Conservation (phyloP, 768 basidiomycete genomes). For the Lactifluus echinatus region DNA sequence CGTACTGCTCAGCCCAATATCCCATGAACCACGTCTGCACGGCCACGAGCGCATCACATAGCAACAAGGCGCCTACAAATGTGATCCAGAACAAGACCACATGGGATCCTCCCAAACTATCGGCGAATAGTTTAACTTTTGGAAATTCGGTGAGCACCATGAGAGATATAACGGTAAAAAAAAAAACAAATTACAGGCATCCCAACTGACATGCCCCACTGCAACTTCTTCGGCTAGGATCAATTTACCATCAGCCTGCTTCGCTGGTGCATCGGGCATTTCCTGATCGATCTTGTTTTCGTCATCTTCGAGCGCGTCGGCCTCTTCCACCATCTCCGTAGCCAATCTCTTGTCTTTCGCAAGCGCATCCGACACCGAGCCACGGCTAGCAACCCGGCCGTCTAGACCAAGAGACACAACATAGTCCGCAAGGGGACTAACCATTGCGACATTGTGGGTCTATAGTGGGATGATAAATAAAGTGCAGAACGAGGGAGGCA, state of each 20-base stretch:
- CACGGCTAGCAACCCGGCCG: slow-evolving; percentile 43
- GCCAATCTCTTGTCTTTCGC: slow-evolving; percentile 31
- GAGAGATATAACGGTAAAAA: not conserved
- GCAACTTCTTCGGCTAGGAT: slow-evolving; percentile 56
- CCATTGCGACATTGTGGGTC: slow-evolving; percentile 49
- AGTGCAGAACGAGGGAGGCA: not conserved
- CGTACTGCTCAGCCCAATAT: slow-evolving; percentile 38
- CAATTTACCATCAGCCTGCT: slow-evolving; percentile 43
- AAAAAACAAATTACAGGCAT: slow-evolving; percentile 27
- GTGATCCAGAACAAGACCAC: slow-evolving; percentile 29
- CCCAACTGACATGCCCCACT: slow-evolving; percentile 49
- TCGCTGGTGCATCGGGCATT: slow-evolving; percentile 17
- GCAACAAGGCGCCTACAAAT: slow-evolving; percentile 19
- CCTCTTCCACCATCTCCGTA: slow-evolving; percentile 23
- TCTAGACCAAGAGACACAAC: slow-evolving; percentile 48
- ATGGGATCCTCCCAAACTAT: slow-evolving; percentile 23
- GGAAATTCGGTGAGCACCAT: slow-evolving; percentile 13
- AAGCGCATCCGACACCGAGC: slow-evolving; percentile 41
- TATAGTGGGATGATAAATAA: slow-evolving; percentile 15
- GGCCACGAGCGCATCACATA: slow-evolving; percentile 22
- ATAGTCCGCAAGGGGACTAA: slow-evolving; percentile 43
- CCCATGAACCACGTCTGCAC: slow-evolving; percentile 38
- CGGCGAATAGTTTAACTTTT: slow-evolving; percentile 28
- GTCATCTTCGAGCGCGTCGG: slow-evolving; percentile 22
- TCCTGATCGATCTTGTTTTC: slow-evolving; percentile 24